A percentile compares a stretch with the other conserved stretches of the same genome.
phyloP scores from a whole-genome alignment of 2,329 filamentous ascomycete genomes.

The Sclerotinia spermophila region DNA sequence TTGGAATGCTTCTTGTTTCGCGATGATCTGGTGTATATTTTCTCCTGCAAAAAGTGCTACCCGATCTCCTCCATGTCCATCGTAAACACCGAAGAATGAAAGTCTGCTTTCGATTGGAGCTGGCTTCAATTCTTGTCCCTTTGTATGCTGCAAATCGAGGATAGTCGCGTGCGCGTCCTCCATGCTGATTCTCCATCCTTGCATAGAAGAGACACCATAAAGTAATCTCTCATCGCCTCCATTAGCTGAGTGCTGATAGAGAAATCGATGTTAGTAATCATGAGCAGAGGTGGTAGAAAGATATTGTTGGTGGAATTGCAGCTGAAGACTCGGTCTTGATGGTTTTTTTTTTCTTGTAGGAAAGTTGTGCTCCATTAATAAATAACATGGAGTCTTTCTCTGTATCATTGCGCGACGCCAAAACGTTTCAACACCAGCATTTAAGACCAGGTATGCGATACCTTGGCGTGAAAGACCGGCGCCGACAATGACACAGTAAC shows the following conservation, averaged over 20 bases:
- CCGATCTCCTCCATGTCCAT: conserved; percentile 95
- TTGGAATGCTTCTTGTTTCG: conserved; percentile 92
- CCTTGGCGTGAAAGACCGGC: background rate
- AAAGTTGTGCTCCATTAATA: background rate
- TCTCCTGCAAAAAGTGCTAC: conserved; percentile 91
- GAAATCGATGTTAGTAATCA: conserved; percentile 22
- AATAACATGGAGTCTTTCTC: background rate
- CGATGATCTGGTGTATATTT: conserved; percentile 88
- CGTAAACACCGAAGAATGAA: conserved; percentile 96
- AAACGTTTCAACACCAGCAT: background rate
- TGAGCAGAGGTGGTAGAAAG: background rate
- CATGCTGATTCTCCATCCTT: conserved; percentile 99
- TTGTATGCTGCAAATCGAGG: conserved; percentile 72
- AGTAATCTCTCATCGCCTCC: conserved; percentile 90
- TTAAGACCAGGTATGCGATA: conserved; percentile 9
- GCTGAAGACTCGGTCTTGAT: background rate
- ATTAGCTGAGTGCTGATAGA: conserved; percentile 71
- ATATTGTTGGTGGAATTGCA: background rate
- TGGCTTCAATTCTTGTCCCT: conserved; percentile 50
- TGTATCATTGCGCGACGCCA: background rate
- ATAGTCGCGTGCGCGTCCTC: conserved; percentile 91
- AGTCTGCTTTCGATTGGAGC: conserved; percentile 66
- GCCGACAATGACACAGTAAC: conserved; percentile 13
- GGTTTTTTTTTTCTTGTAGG: background rate
- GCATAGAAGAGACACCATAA: conserved; percentile 97